Base-by-base conservation (phyloP, 495 filamentous ascomycete species). In the Aspergillus coremiiformis region DNA sequence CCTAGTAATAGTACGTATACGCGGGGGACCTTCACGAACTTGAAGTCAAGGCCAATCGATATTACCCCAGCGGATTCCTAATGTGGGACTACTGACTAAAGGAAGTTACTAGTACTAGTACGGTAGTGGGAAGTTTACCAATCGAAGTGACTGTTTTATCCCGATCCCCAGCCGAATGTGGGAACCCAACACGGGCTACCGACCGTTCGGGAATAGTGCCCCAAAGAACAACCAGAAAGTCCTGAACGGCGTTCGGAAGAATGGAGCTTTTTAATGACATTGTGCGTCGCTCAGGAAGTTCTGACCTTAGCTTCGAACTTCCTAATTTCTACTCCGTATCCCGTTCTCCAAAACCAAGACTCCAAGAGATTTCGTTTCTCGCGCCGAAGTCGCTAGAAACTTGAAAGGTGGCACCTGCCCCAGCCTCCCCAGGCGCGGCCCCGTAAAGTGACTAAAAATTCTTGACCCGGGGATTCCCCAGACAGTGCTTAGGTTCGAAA, bases 11-110 rank as follows among this genome's bases (percentile, higher is more conserved):
- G n/a, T n/a, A n/a, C n/a, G n/a, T n/a, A n/a, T n/a, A n/a, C n/a
- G n/a, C 27, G 44, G 10, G 30, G 52, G 24, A 8, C 27, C 30
- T 33, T 15, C 17, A 19, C 12, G 23, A 8, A 17, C 5, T 54
- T 39, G 37, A 44, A 39, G 19, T 14, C 24, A 44, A 46, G 32
- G 21, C 56, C 56, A 59, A 59, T 59, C 44, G 45, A 35, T 21
- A 26, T n/a, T 21, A 19, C 6, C 24, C 14, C 24, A 44, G 52
- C 52, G 56, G 56, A 55, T 49, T 41, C 56, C n/a, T n/a, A 9
- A 55, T 55, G 53, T 55, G 57, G 57, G 57, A 51, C 51, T 53
- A 47, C n/a, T n/a, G n/a, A n/a, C n/a, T n/a, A n/a, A n/a, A n/a
- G n/a, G n/a, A n/a, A n/a, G n/a, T n/a, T n/a, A n/a, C n/a, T n/a